These are phyloP conservation scores for Plasmodium chabaudi DNA, from an alignment of 169 alveolate species.

Conservation along the genomic window DNA sequence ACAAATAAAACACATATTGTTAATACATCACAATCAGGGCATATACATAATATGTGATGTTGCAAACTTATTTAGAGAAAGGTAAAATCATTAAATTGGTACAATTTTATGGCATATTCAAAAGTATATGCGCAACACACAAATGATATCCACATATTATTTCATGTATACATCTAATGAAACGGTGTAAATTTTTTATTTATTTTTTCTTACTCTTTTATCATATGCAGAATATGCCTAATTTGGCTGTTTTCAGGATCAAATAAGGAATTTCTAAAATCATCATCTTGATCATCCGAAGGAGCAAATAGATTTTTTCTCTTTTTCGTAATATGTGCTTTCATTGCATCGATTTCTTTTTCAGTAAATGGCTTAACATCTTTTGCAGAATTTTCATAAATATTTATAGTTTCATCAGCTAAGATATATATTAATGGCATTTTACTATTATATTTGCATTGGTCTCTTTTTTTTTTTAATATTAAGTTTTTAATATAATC, in stretches of 20 bases:
- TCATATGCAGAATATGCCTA: constrained; percentile 46
- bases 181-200: not conserved
- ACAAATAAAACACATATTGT: no score
- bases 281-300: constrained; percentile 7
- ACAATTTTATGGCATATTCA: no score
- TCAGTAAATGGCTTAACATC: constrained; percentile 55
- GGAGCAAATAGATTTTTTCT: not conserved
- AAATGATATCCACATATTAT: no score
- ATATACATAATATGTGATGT: no score
- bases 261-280: constrained; percentile 20
- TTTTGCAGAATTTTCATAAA: constrained; percentile 76
- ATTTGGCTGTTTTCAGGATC: constrained; percentile 73
- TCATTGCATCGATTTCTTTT: constrained; percentile 19
- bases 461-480: constrained; percentile 37
- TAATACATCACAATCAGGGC: no score
- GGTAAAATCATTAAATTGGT: no score
- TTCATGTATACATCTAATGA: no score
- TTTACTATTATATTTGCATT: constrained; percentile 13
- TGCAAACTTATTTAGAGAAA: no score
- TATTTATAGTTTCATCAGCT: constrained; percentile 72
- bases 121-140: no score
- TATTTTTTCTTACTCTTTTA: constrained; percentile 63
- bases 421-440: constrained; percentile 33
- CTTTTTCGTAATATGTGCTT: constrained; percentile 14
- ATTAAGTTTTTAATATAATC: constrained; percentile 46